Conservation (phyloP, 176 grass and related monocot species). For the Olyra latifolia region DNA sequence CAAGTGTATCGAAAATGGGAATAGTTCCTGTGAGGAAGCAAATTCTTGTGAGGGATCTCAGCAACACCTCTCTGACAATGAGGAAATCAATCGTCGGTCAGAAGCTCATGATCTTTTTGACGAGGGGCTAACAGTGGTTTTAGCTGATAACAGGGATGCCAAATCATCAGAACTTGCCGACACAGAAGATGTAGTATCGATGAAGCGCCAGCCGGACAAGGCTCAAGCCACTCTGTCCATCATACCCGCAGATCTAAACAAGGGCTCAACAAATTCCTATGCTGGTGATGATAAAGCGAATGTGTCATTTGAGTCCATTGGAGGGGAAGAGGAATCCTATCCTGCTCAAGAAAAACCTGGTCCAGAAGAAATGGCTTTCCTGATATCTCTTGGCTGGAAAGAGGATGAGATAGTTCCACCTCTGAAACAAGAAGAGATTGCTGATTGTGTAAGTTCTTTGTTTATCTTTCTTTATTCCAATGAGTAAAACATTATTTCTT, state of each 20-base stretch:
- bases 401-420: slow-evolving; percentile 58
- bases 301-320: background rate
- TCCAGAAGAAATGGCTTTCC: slow-evolving; percentile 64
- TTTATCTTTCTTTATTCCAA: background rate
- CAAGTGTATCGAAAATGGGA: slow-evolving; percentile 48
- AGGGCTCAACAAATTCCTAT: slow-evolving; percentile 13
- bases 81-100: slow-evolving; percentile 35
- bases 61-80: slow-evolving; percentile 41
- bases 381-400: slow-evolving; percentile 72
- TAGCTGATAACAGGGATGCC: slow-evolving; percentile 8
- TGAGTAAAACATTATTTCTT: background rate
- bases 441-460: slow-evolving; percentile 55
- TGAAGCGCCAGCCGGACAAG: slow-evolving; percentile 5
- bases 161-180: slow-evolving; percentile 6
- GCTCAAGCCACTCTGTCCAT: background rate
- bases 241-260: slow-evolving; percentile 12
- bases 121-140: slow-evolving; percentile 32
- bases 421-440: slow-evolving; percentile 71
- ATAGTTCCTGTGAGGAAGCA: slow-evolving; percentile 37
- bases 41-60: slow-evolving; percentile 47
- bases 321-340: slow-evolving; percentile 34
- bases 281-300: background rate
- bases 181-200: slow-evolving; percentile 17
- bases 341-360: slow-evolving; percentile 42
- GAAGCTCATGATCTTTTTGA: slow-evolving; percentile 38